These are phyloP conservation scores for Triangularia verruculosa DNA, from an alignment of 2,329 filamentous ascomycete genomes.

Conservation along the genomic window DNA sequence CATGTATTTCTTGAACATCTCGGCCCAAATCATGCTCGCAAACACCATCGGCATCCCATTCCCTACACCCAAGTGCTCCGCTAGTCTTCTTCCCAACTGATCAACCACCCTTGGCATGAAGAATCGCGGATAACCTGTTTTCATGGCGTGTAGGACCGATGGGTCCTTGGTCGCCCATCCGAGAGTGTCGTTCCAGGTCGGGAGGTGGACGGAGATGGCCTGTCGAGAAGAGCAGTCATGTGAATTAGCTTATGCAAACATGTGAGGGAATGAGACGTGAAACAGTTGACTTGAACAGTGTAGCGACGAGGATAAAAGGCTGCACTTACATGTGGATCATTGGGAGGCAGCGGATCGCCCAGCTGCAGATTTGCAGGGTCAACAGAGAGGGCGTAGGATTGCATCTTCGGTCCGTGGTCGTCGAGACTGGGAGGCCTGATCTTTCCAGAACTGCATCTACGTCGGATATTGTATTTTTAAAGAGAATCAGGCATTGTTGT, in stretches of 20 bases:
- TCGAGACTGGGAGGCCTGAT: not conserved
- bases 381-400: not conserved
- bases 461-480: not conserved
- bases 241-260: not conserved
- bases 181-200: conserved; percentile 26
- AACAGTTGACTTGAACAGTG: not conserved
- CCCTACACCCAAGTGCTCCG: not conserved
- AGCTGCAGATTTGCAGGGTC: not conserved
- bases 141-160: conserved; percentile 21
- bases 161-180: conserved; percentile 24
- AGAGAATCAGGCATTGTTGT: not conserved
- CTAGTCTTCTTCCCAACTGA: conserved; percentile 4
- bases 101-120: conserved; percentile 20
- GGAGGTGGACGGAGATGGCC: conserved; percentile 27
- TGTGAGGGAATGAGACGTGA: not conserved
- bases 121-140: conserved; percentile 27
- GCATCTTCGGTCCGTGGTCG: not conserved
- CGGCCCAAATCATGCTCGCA: not conserved
- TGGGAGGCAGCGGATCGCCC: not conserved
- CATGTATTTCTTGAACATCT: not conserved
- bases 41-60: not conserved
- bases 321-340: not conserved
- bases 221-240: not conserved
- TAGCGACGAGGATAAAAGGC: not conserved
- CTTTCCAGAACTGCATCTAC: not conserved